Evolutionary conservation across 176 grass and related monocot species (phyloP).

Genomic region (Oryza punctata): DNA sequence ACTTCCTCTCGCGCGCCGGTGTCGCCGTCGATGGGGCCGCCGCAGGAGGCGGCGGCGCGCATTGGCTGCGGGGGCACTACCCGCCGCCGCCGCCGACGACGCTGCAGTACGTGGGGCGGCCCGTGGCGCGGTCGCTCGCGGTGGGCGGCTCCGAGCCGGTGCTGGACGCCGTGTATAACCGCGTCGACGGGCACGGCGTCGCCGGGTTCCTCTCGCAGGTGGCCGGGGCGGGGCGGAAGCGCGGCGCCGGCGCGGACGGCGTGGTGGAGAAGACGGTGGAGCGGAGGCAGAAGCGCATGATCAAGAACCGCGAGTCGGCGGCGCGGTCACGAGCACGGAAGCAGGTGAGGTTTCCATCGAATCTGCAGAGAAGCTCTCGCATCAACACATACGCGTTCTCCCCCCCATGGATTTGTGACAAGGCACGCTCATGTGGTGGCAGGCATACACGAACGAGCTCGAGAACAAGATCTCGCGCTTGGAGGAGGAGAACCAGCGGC

Average conservation of each 20-base stretch:
- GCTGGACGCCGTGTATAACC: conserved; percentile 48
- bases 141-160: conserved; percentile 27
- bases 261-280: conserved; percentile 72
- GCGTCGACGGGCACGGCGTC: conserved; percentile 17
- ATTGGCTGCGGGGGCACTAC: conserved; percentile 48
- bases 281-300: conserved; percentile 96
- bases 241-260: conserved; percentile 33
- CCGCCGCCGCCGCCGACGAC: not conserved
- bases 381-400: not conserved
- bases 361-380: too few relatives aligned
- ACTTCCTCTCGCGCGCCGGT: conserved; percentile 80
- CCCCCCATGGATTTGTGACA: not conserved
- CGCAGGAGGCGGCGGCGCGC: not conserved
- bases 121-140: conserved; percentile 39
- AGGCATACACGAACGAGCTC: conserved; percentile 92
- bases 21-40: conserved; percentile 33
- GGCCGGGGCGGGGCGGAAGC: conserved; percentile 53
- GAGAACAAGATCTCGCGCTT: conserved; percentile 76
- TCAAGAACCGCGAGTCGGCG: conserved; percentile 96
- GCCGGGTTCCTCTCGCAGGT: conserved; percentile 41
- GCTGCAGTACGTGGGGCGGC: conserved; percentile 35
- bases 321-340: conserved; percentile 89
- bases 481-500: conserved; percentile 71
- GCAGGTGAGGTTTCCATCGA: conserved; percentile 47
- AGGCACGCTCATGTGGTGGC: not conserved